Evolutionary conservation across 441 rosid species (phyloP).

Genomic region (Gossypium trilobum): DNA sequence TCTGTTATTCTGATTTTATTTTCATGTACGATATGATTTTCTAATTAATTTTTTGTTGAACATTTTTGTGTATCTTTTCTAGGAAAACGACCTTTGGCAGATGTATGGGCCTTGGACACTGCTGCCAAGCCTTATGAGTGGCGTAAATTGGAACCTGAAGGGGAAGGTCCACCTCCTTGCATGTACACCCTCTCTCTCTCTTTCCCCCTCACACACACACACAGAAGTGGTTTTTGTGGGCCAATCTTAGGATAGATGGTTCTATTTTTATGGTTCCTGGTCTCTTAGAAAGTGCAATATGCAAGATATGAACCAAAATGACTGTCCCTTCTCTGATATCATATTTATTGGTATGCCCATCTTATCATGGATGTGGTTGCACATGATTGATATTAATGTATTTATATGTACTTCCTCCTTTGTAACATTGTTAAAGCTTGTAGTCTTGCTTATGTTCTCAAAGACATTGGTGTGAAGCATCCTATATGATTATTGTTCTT

Average conservation of each 20-base stretch:
- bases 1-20: conserved; percentile 11
- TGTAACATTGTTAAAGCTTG: background rate
- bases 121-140: conserved; percentile 99
- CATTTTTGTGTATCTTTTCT: conserved; percentile 20
- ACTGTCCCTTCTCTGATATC: background rate
- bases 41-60: background rate
- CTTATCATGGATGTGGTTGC: background rate
- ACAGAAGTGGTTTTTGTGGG: background rate
- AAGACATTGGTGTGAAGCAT: background rate
- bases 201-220: conserved; percentile 3
- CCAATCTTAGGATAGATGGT: background rate
- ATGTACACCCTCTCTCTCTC: conserved; percentile 43
- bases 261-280: background rate
- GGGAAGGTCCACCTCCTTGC: conserved; percentile 99
- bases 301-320: conserved; percentile 5
- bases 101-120: conserved; percentile 98
- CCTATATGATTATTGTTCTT: background rate
- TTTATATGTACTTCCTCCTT: background rate
- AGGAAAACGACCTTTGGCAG: conserved; percentile 97
- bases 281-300: background rate
- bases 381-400: background rate
- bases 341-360: background rate
- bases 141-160: conserved; percentile 99
- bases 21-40: background rate
- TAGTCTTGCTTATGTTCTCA: background rate